Evolutionary conservation across 805 yeast genomes (phyloP), one percentile per base, ranked within the genome.

Genomic region (Metschnikowia similis): DNA sequence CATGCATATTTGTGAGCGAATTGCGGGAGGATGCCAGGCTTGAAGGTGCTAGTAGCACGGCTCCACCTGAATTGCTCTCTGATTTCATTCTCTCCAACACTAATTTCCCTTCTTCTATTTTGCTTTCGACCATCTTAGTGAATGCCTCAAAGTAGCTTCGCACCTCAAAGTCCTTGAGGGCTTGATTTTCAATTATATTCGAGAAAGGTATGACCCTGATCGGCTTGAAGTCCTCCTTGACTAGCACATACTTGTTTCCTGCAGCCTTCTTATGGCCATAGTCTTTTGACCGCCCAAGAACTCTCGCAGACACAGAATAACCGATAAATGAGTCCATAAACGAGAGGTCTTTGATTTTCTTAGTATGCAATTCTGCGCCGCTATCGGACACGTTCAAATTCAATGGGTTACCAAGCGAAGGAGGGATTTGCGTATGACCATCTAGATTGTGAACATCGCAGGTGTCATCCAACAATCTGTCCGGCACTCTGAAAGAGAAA

Each of bases 401-500:
- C 28, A 69, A 55, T 6, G 72, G 59, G 10, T 61, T 54, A 0
- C 77, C 77, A 11, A 72, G 47, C 30, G 67, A 66, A 8, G 77
- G 70, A 1, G 74, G 75, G 10, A 72, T 51, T 45, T 66, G 66
- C 6, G 67, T 63, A 54, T 73, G 77, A 6, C 60, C 56, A 17
- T 62, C 58, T 35, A 73, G 60, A 46, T 60, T 64, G 56, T 72
- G 76, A 8, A 49, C 36, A 28, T 66, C 72, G 53, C 77, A 73
- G 6, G 67, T 60, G 50, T 70, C 74, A 49, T 73, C 77, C 36
- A 73, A 57, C 36, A 73, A 60, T 50, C 67, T 69, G 29, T 71
- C 74, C 10, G 77, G 77, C 8, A 73, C 56, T 37, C 69, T 57
- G 56, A 73, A 73, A 9, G 76, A 66, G 51, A 73, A 73, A 54